Evolutionary conservation across 2,329 filamentous ascomycete genomes (phyloP), one percentile per base, ranked within the genome.

Genomic region (Sporothrix luriei): DNA sequence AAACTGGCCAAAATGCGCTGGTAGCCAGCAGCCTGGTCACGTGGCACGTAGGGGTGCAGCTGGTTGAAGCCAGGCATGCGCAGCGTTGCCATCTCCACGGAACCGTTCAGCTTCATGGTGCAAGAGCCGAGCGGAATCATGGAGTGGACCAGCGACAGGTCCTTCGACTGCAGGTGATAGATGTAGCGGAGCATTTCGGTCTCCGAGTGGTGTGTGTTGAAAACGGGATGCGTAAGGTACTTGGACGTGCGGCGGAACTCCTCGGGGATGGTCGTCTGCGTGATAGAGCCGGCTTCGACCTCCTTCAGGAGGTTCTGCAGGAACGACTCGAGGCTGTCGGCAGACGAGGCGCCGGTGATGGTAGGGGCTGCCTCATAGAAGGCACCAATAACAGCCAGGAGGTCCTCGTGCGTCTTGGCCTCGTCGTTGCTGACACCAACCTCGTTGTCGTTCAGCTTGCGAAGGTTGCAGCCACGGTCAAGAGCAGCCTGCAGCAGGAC

Each of bases 81-180:
- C 69, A 97, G 85, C 9, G 94, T 91, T 19, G 91, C 86, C 94
- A 98, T 97, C 82, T 97, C 93, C 0, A 92, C 92, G 3, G 94
- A 95, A 54, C 91, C 92, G 78, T 97, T 97, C 68, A 97, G 88
- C 84, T 98, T 98, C 94, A 98, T 98, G 16, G 94, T 98, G 84
- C 94, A 98, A 1, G 94, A 97, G 24, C 94, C 94, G 1, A 98
- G 87, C 2, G 94, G 93, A 72, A 98, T 98, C 94, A 98, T 98
- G 19, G 94, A 97, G 81, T 98, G 94, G 2, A 94, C 92, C 5
- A 97, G 85, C 1, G 94, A 97, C 16, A 98, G 83, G 78, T 98
- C 94, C 83, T 97, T 97, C 66, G 93, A 97, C 78, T 97, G 91
- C 5, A 98, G 84, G 78, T 97, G 92, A 77, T 94, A 86, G 75